A percentile compares a stretch with the other conserved stretches of the same genome.
phyloP scores from a whole-genome alignment of 441 rosid genomes.

The Sinapis alba region DNA sequence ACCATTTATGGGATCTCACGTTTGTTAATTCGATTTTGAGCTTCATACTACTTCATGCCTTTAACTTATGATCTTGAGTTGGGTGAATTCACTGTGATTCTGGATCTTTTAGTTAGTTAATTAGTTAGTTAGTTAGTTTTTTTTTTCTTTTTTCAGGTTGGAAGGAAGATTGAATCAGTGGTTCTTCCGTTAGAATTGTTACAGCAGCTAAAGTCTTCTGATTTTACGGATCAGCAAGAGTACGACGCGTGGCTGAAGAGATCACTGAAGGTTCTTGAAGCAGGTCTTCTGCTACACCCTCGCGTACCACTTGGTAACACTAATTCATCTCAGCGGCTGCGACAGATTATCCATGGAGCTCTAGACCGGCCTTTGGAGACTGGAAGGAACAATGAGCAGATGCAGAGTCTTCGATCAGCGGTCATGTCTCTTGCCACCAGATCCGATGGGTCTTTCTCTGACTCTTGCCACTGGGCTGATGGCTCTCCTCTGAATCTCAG shows the following conservation, averaged over 20 bases:
- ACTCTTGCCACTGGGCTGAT: constrained; percentile 98
- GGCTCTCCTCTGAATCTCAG: constrained; percentile 85
- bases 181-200: constrained; percentile 91
- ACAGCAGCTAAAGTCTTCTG: constrained; percentile 89
- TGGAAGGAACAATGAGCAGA: constrained; percentile 88
- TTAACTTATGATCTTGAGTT: too few relatives aligned
- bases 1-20: too few relatives aligned
- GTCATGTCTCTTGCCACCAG: constrained; percentile 81
- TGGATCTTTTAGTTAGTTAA: too few relatives aligned
- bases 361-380: constrained; percentile 81
- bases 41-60: too few relatives aligned
- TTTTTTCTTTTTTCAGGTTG: constrained; percentile 54
- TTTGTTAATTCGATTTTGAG: too few relatives aligned
- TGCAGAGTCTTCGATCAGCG: constrained; percentile 92
- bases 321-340: constrained; percentile 65
- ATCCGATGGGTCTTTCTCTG: constrained; percentile 81
- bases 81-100: too few relatives aligned
- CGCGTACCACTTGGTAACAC: constrained; percentile 79
- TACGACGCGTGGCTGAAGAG: constrained; percentile 90
- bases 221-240: constrained; percentile 88
- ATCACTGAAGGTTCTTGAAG: constrained; percentile 80
- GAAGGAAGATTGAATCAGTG: constrained; percentile 81
- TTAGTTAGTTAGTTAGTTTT: too few relatives aligned
- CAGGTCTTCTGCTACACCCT: constrained; percentile 86
- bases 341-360: constrained; percentile 77